Evolutionary conservation across 805 yeast genomes (phyloP).

Genomic region (Barnettozyma botsteinii): DNA sequence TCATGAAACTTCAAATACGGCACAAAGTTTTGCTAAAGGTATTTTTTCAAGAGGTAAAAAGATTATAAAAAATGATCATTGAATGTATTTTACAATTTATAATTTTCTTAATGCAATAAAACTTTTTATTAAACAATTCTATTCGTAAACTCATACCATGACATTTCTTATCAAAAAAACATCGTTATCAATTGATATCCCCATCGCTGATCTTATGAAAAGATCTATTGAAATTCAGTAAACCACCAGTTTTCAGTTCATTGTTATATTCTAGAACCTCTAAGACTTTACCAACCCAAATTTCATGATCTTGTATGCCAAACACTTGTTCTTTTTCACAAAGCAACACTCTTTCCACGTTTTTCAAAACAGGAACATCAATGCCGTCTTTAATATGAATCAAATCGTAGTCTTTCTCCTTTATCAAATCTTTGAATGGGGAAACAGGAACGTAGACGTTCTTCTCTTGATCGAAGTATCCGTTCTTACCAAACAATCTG

Average conservation of each 20-base stretch:
- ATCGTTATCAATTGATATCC: too few relatives aligned
- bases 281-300: conserved; percentile 78
- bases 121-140: background rate
- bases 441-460: conserved; percentile 21
- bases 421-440: conserved; percentile 46
- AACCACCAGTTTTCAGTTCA: conserved; percentile 48
- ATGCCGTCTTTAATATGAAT: conserved; percentile 5
- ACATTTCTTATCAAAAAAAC: too few relatives aligned
- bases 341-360: conserved; percentile 53
- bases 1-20: conserved; percentile 45
- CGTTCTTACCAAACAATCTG: conserved; percentile 55
- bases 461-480: conserved; percentile 30
- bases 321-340: conserved; percentile 52
- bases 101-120: background rate
- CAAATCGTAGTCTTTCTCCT: conserved; percentile 30
- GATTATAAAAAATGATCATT: conserved; percentile 31
- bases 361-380: conserved; percentile 45
- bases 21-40: conserved; percentile 47
- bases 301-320: conserved; percentile 76
- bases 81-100: background rate
- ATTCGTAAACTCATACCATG: background rate
- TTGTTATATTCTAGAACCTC: conserved; percentile 40
- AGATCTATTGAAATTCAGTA: conserved; percentile 56
- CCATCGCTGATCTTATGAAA: conserved; percentile 45
- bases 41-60: conserved; percentile 53